phyloP scores from a whole-genome alignment of 2,329 filamentous ascomycete species.

The Calycina marina region DNA sequence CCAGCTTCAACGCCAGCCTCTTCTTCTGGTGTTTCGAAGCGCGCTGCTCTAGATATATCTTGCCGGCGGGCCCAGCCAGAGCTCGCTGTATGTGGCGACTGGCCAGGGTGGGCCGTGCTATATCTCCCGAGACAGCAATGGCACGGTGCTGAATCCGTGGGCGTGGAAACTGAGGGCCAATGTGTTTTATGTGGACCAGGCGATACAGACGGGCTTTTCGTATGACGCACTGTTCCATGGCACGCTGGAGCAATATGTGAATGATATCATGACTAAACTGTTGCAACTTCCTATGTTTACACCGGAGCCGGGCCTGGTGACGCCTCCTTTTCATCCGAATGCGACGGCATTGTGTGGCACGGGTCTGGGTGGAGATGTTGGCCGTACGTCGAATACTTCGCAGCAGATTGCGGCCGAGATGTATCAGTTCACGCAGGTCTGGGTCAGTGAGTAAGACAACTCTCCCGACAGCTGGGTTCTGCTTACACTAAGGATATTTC shows the following conservation, averaged over 20 bases:
- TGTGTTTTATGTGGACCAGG: constrained; percentile 25
- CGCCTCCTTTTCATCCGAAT: not conserved
- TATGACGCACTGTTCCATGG: constrained; percentile 17
- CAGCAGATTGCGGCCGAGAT: not conserved
- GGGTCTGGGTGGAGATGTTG: not conserved
- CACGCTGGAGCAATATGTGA: not conserved
- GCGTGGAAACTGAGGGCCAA: constrained; percentile 24
- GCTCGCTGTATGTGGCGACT: constrained; percentile 2
- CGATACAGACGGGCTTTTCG: constrained; percentile 26
- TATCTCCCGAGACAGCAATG: not conserved
- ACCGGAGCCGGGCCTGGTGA: not conserved
- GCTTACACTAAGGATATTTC: not conserved
- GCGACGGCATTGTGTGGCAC: not conserved
- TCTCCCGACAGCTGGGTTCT: not conserved
- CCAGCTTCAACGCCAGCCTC: constrained; percentile 3
- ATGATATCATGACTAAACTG: not conserved
- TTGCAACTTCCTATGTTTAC: not conserved
- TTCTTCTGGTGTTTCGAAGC: constrained; percentile 9
- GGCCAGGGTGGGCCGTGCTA: not conserved
- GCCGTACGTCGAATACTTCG: not conserved
- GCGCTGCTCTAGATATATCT: constrained; percentile 5
- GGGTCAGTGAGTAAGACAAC: not conserved
- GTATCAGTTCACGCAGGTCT: not conserved
- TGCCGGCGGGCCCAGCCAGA: constrained; percentile 5
- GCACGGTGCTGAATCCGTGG: constrained; percentile 24